Evolutionary conservation across 2,329 filamentous ascomycete genomes (phyloP).

Genomic region (Colletotrichum sansevieriae): DNA sequence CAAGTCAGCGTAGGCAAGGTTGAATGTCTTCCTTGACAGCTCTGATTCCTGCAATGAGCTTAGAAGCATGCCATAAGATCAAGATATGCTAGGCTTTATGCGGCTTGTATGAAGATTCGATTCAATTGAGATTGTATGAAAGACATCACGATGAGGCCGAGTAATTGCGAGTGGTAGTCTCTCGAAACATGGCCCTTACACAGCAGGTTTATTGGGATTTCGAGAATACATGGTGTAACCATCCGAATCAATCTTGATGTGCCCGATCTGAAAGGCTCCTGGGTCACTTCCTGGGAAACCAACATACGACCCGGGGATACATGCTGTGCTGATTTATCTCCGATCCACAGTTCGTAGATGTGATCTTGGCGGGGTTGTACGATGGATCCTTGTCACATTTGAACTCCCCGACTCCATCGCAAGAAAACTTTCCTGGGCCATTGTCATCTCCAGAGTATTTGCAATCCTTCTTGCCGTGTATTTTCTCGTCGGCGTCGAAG

Average conservation of each 20-base stretch:
- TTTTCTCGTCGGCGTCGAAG: too few species aligned
- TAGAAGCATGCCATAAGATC: not conserved
- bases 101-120: not conserved
- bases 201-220: too few species aligned
- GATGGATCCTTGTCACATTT: not conserved
- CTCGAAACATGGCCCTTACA: too few species aligned
- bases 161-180: too few species aligned
- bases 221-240: too few species aligned
- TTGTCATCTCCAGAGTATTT: not conserved
- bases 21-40: not conserved
- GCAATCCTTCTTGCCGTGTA: not conserved
- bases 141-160: not conserved
- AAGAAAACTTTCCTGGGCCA: not conserved
- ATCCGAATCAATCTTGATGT: too few species aligned
- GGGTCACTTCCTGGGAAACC: not conserved
- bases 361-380: not conserved
- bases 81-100: not conserved
- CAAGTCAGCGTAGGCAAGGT: not conserved
- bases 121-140: not conserved
- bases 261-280: too few species aligned
- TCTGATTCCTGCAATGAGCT: constrained; percentile 8
- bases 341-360: not conserved
- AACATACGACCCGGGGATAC: not conserved
- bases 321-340: not conserved
- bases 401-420: not conserved